Percentiles rank a stretch among this genome's conserved stretches.
Evolutionary conservation across 2,329 filamentous ascomycete species (phyloP).

Genomic region (Conoideocrella luteorostrata): DNA sequence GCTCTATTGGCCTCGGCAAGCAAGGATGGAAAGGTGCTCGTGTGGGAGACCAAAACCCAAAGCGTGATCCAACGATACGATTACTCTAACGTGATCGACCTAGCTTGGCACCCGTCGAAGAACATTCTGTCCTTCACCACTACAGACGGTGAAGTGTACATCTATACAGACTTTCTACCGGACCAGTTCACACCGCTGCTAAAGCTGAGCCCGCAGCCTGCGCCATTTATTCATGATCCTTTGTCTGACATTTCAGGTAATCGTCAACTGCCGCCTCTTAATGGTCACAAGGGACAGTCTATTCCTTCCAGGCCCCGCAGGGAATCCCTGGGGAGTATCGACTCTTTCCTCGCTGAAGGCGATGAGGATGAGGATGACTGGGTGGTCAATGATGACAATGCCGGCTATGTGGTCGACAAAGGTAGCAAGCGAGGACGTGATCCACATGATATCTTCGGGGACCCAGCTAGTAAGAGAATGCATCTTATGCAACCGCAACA

Average conservation of each 20-base stretch:
- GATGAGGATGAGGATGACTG: slow-evolving; percentile 63
- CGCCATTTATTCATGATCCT: slow-evolving; percentile 81
- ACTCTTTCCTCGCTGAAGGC: slow-evolving; percentile 67
- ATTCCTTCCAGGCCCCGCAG: slow-evolving; percentile 45
- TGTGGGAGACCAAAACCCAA: slow-evolving; percentile 91
- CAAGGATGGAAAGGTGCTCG: slow-evolving; percentile 60
- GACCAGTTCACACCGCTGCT: slow-evolving; percentile 51
- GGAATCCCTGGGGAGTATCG: slow-evolving; percentile 69
- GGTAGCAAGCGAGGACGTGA: slow-evolving; percentile 43
- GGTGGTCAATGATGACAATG: slow-evolving; percentile 90
- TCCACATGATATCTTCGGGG: slow-evolving; percentile 43
- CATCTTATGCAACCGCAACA: slow-evolving; percentile 54
- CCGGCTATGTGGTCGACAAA: slow-evolving; percentile 66
- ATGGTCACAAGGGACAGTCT: slow-evolving; percentile 46
- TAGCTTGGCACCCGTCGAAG: slow-evolving; percentile 84
- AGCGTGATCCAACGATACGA: slow-evolving; percentile 71
- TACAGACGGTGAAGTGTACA: slow-evolving; percentile 87
- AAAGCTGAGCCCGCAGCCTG: slow-evolving; percentile 58
- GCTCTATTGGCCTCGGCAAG: slow-evolving; percentile 70
- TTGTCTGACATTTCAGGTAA: slow-evolving; percentile 64
- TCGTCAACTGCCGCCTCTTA: slow-evolving; percentile 42
- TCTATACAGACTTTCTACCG: slow-evolving; percentile 65
- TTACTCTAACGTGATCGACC: slow-evolving; percentile 75
- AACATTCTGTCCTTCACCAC: slow-evolving; percentile 91
- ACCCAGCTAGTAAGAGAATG: slow-evolving; percentile 42